These are phyloP conservation scores for Speleostelium caveatum DNA, from an alignment of 78 protist species.

Conservation along the genomic window DNA sequence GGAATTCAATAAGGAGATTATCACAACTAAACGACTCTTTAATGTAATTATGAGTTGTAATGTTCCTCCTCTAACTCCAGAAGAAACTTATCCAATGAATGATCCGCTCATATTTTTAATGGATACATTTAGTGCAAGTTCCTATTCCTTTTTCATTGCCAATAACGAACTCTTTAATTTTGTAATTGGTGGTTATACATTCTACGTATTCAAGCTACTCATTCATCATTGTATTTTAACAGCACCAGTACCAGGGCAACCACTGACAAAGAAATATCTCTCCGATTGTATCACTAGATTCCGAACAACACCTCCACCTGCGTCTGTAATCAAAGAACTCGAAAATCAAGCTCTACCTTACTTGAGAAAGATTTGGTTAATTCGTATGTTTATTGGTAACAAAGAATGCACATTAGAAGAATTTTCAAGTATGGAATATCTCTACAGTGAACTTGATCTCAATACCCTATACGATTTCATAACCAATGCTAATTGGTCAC, in stretches of 20 bases:
- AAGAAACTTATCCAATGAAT: slow-evolving; percentile 7
- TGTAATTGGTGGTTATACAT: neutral
- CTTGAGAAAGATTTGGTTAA: slow-evolving; percentile 35
- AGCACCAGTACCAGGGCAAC: neutral
- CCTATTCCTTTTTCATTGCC: slow-evolving; percentile 35
- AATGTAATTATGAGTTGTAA: slow-evolving; percentile 25
- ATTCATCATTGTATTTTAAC: slow-evolving; percentile 23
- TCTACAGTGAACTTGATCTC: neutral
- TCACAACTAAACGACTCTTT: slow-evolving; percentile 15
- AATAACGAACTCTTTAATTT: slow-evolving; percentile 18
- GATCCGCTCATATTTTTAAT: slow-evolving; percentile 7
- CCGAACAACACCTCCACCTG: neutral
- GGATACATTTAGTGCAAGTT: slow-evolving; percentile 49
- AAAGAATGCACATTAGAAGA: slow-evolving; percentile 6
- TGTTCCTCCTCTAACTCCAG: too few relatives aligned
- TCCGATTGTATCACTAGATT: neutral
- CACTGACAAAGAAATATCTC: slow-evolving; percentile 6
- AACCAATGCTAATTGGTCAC: neutral
- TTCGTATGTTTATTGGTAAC: neutral
- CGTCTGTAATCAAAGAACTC: slow-evolving; percentile 3
- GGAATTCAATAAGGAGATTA: slow-evolving; percentile 62
- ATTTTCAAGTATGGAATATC: slow-evolving; percentile 13
- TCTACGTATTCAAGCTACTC: slow-evolving; percentile 3
- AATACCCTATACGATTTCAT: slow-evolving; percentile 9
- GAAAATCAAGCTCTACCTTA: slow-evolving; percentile 41